phyloP scores from a whole-genome alignment of 139 green algal species.

The Coccomyxa sp. region DNA sequence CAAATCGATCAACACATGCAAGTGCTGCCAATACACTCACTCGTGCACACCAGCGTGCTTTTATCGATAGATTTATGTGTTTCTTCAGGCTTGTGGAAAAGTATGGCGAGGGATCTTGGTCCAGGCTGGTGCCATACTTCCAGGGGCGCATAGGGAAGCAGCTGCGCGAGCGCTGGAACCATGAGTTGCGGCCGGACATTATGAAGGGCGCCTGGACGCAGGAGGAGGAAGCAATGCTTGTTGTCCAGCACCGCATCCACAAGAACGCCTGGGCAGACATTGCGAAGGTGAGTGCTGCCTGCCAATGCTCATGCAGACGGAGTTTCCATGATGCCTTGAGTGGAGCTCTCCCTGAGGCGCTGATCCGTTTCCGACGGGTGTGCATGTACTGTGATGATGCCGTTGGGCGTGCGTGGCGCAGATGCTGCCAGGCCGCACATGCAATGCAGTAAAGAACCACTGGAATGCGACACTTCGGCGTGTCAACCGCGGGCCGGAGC shows the following conservation, averaged over 20 bases:
- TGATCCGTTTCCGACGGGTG: too few relatives aligned
- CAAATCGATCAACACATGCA: too few relatives aligned
- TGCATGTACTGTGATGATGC: too few relatives aligned
- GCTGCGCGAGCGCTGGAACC: constrained; percentile 28
- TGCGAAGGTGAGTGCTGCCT: constrained; percentile 12
- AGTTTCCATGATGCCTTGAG: too few relatives aligned
- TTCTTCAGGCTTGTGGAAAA: constrained; percentile 16
- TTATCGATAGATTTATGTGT: not conserved
- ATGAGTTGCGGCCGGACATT: constrained; percentile 31
- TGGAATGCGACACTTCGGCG: constrained; percentile 71
- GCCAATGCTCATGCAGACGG: too few relatives aligned
- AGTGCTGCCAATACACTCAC: too few relatives aligned
- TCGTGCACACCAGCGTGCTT: too few relatives aligned
- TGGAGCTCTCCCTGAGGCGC: too few relatives aligned
- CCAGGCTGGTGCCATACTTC: constrained; percentile 14
- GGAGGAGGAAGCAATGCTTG: constrained; percentile 21
- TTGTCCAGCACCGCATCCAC: constrained; percentile 5
- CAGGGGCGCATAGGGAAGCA: constrained; percentile 34
- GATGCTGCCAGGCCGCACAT: constrained; percentile 69
- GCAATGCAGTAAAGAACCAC: constrained; percentile 81
- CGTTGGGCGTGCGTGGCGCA: constrained; percentile 4
- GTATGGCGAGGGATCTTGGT: constrained; percentile 25
- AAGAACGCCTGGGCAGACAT: constrained; percentile 54
- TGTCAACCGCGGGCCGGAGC: not conserved
- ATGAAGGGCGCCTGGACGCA: constrained; percentile 17